Evolutionary conservation across 345 rosid genomes (phyloP).

Genomic region (Dovyalis caffra): DNA sequence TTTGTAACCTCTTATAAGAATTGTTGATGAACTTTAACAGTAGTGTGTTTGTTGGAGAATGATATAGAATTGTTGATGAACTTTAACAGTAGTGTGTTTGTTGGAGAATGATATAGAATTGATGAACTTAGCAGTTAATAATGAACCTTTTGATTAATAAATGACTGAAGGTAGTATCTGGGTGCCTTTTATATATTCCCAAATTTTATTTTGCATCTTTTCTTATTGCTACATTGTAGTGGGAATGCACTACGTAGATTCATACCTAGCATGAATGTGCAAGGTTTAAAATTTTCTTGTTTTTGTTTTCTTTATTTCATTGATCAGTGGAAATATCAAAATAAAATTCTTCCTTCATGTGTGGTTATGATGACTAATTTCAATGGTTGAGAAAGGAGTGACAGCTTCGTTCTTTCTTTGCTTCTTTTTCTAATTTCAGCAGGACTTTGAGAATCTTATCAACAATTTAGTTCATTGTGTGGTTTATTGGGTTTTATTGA

Average conservation of each 20-base stretch:
- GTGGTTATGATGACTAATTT: background rate
- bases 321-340: background rate
- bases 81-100: background rate
- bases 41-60: background rate
- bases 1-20: background rate
- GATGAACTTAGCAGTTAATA: background rate
- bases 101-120: background rate
- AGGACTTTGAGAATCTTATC: background rate
- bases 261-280: background rate
- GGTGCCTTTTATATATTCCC: background rate
- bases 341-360: background rate
- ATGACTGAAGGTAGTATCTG: background rate
- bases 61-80: background rate
- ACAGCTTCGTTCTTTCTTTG: background rate
- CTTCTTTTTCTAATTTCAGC: background rate
- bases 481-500: background rate
- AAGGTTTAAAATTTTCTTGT: background rate
- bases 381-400: background rate
- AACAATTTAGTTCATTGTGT: background rate
- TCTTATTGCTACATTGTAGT: background rate
- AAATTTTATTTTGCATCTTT: background rate
- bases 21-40: background rate
- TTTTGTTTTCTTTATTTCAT: background rate
- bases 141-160: background rate
- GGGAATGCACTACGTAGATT: background rate